Evolutionary conservation across 129 eudicot genomes (phyloP).

Genomic region (Kitagawia praeruptora): DNA sequence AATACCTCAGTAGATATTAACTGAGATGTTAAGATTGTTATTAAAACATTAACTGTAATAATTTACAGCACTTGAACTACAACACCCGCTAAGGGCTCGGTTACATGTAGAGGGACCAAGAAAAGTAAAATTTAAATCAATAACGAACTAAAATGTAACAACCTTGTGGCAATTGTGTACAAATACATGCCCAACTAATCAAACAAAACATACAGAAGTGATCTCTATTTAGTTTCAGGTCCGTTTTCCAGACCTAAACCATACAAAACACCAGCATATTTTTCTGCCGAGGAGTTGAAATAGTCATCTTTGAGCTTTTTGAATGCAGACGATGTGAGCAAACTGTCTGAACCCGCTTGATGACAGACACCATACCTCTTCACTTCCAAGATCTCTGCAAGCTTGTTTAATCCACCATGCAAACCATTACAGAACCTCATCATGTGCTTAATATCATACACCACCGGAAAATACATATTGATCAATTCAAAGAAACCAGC

Average conservation of each 20-base stretch:
- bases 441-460: slow-evolving; percentile 68
- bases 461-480: slow-evolving; percentile 52
- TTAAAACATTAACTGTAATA: slow-evolving; percentile 60
- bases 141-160: slow-evolving; percentile 30
- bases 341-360: slow-evolving; percentile 71
- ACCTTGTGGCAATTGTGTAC: slow-evolving; percentile 52
- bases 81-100: slow-evolving; percentile 38
- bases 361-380: slow-evolving; percentile 56
- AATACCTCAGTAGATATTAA: slow-evolving; percentile 8
- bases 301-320: slow-evolving; percentile 58
- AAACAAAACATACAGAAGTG: slow-evolving; percentile 32
- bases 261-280: slow-evolving; percentile 69
- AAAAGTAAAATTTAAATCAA: slow-evolving; percentile 25
- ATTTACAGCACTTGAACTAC: slow-evolving; percentile 66
- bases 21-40: slow-evolving; percentile 47
- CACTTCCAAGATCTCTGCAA: slow-evolving; percentile 62
- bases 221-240: slow-evolving; percentile 37
- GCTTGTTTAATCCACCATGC: slow-evolving; percentile 69
- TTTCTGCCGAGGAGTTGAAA: slow-evolving; percentile 48
- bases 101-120: slow-evolving; percentile 30
- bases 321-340: slow-evolving; percentile 50
- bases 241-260: slow-evolving; percentile 65
- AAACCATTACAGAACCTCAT: slow-evolving; percentile 65
- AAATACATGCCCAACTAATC: slow-evolving; percentile 30
- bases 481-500: slow-evolving; percentile 58